Conservation (phyloP, 1,284 basidiomycete species). For the Sanghuangporus sanghuang region DNA sequence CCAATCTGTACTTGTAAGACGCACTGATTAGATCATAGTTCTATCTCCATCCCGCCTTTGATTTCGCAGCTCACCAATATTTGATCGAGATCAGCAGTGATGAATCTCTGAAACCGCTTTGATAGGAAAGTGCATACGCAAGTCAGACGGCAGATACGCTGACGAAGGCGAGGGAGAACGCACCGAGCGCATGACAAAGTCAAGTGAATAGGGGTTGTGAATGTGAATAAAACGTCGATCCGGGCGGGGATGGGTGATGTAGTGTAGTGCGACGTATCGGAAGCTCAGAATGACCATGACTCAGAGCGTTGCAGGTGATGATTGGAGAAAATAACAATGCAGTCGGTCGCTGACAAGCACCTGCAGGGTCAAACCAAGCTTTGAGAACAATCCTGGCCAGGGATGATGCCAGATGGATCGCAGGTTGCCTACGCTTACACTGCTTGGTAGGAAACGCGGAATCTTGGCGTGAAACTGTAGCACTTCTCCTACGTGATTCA, state of each 20-base stretch:
- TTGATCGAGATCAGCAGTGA: too few relatives aligned
- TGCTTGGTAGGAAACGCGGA: neutral
- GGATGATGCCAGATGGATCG: too few relatives aligned
- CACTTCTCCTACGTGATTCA: neutral
- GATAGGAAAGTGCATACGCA: too few relatives aligned
- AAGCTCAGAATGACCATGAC: neutral
- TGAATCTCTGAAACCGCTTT: too few relatives aligned
- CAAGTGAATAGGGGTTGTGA: neutral
- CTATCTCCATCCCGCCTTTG: neutral
- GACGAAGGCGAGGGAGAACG: too few relatives aligned
- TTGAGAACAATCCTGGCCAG: neutral
- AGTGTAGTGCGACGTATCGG: neutral
- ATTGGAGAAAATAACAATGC: neutral
- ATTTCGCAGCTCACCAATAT: too few relatives aligned
- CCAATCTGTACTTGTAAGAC: neutral
- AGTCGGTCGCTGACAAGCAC: neutral
- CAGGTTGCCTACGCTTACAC: neutral
- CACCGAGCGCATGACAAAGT: too few relatives aligned
- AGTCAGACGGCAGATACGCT: too few relatives aligned
- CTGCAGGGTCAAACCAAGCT: neutral
- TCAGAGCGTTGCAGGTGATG: neutral
- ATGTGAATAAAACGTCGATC: neutral
- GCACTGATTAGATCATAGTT: neutral
- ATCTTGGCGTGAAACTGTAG: neutral
- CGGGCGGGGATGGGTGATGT: neutral